A percentile compares a stretch with the other conserved stretches of the same genome.
Evolutionary conservation across 495 filamentous ascomycete genomes (phyloP).

Genomic region (Daldinia bambusicola): DNA sequence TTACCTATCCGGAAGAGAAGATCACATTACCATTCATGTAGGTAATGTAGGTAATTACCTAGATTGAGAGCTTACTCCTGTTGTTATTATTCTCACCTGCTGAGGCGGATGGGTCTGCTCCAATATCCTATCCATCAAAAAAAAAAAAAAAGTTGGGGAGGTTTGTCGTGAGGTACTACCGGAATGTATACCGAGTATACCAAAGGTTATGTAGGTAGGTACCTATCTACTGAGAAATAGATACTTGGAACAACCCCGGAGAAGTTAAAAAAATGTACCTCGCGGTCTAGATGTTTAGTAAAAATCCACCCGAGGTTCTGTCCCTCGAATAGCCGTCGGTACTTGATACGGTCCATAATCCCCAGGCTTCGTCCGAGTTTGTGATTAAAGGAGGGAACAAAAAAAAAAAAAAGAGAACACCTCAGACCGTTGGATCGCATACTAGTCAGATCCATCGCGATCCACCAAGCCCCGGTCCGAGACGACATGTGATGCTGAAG

Average conservation of each 20-base stretch:
- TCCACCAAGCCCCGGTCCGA: slow-evolving; percentile 42
- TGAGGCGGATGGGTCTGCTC: not conserved
- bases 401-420: slow-evolving; percentile 19
- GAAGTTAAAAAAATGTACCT: slow-evolving; percentile 2
- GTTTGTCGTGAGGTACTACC: not conserved
- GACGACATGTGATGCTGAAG: slow-evolving; percentile 42
- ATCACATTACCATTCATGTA: slow-evolving; percentile 26
- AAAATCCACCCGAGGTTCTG: not conserved
- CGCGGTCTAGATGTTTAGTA: not conserved
- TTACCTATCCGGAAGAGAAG: slow-evolving; percentile 15
- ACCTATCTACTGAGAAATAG: slow-evolving; percentile 1
- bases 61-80: not conserved
- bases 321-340: slow-evolving; percentile 43
- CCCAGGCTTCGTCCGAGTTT: slow-evolving; percentile 27
- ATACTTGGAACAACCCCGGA: not conserved
- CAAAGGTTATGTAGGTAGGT: too few species aligned
- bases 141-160: slow-evolving; percentile 8
- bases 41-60: slow-evolving; percentile 34
- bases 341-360: slow-evolving; percentile 36
- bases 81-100: slow-evolving; percentile 1
- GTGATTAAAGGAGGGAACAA: not conserved
- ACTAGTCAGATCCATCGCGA: slow-evolving; percentile 37
- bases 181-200: not conserved
- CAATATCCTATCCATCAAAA: slow-evolving; percentile 7
- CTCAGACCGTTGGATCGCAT: slow-evolving; percentile 42